Evolutionary conservation across 768 basidiomycete species (phyloP).

Genomic region (Lactarius evosmus): DNA sequence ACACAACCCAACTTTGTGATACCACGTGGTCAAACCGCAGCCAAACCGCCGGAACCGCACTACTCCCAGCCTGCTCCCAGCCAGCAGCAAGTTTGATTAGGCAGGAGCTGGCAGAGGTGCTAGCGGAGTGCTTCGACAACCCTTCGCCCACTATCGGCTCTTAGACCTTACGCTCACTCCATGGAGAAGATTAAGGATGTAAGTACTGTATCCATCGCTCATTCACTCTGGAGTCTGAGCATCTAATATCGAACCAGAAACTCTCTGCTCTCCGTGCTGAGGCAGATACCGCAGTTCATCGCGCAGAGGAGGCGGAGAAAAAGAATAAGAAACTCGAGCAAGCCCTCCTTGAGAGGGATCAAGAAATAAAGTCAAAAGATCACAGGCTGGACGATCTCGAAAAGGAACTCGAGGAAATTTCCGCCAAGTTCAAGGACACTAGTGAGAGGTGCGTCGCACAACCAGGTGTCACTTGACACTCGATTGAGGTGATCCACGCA

Average conservation of each 20-base stretch:
- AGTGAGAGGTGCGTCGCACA: slow-evolving; percentile 7
- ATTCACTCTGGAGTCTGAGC: neutral
- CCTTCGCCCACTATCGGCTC: neutral
- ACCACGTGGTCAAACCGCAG: neutral
- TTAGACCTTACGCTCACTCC: neutral
- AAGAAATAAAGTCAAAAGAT: slow-evolving; percentile 23
- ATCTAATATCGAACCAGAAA: slow-evolving; percentile 5
- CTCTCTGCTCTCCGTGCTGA: slow-evolving; percentile 19
- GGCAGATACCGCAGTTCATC: slow-evolving; percentile 7
- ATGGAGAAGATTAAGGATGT: slow-evolving; percentile 24
- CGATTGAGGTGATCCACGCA: slow-evolving; percentile 3
- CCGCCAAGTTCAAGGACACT: neutral
- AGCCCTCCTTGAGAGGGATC: slow-evolving; percentile 19
- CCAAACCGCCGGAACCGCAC: neutral
- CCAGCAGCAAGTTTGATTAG: neutral
- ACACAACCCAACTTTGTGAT: too few relatives aligned
- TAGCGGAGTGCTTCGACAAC: neutral
- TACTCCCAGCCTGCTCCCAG: neutral
- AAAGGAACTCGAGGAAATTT: neutral
- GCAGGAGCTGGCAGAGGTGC: neutral
- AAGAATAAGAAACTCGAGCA: slow-evolving; percentile 20
- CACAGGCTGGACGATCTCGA: slow-evolving; percentile 22
- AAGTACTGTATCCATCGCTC: neutral
- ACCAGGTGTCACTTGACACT: neutral
- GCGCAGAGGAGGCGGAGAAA: slow-evolving; percentile 13